Evolutionary conservation across 441 rosid species (phyloP).

Genomic region (Manihot esculenta): DNA sequence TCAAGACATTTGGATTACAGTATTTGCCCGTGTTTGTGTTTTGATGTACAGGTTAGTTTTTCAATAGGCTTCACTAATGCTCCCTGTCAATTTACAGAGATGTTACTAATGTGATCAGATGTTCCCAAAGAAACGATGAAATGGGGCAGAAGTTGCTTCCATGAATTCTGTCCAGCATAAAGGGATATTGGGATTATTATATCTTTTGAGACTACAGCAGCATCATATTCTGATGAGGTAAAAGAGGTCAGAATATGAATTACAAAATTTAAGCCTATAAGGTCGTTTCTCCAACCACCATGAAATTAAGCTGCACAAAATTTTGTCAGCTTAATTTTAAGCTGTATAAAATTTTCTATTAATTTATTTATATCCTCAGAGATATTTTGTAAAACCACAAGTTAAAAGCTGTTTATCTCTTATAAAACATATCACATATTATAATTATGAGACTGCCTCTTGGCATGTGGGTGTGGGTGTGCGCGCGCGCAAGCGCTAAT

Average conservation of each 20-base stretch:
- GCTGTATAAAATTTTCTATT: too few species aligned
- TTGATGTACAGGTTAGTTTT: not conserved
- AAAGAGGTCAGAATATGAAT: not conserved
- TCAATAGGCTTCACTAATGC: not conserved
- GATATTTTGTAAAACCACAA: too few species aligned
- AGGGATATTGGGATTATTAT: not conserved
- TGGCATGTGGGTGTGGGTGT: too few species aligned
- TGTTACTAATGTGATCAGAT: not conserved
- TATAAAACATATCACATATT: not conserved
- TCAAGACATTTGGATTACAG: too few species aligned
- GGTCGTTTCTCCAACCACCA: too few species aligned
- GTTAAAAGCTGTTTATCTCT: not conserved
- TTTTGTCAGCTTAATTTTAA: too few species aligned
- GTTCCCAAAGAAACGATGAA: not conserved
- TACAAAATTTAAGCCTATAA: too few species aligned
- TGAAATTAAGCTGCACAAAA: too few species aligned
- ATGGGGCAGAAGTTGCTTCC: too few species aligned
- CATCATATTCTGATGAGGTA: not conserved
- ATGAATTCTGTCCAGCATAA: not conserved
- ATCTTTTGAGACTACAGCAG: not conserved
- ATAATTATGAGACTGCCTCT: not conserved
- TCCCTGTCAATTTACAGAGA: not conserved
- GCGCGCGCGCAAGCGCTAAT: too few species aligned
- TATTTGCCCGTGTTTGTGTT: not conserved
- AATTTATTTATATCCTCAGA: too few species aligned